Conservation (phyloP, 768 basidiomycete species). For the Lactarius hengduanensis region DNA sequence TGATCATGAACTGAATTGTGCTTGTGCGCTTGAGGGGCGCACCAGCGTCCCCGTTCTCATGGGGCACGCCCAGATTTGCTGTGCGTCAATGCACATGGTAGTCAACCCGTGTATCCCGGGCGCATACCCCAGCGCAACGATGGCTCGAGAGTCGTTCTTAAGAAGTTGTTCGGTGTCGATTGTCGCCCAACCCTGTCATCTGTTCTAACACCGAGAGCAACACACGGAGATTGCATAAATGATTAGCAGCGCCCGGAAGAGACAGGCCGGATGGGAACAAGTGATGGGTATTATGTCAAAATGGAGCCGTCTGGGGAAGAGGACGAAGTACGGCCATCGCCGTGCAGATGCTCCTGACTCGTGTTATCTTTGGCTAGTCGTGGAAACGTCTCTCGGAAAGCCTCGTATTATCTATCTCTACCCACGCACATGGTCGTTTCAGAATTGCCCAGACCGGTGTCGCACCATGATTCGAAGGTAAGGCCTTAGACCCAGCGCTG, state of each 20-base stretch:
- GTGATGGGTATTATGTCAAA: conserved; percentile 1
- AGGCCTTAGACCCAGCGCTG: background rate
- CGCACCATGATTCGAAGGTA: background rate
- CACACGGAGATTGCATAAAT: background rate
- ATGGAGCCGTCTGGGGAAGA: background rate
- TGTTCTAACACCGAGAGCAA: background rate
- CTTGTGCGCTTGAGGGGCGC: background rate
- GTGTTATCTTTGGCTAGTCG: background rate
- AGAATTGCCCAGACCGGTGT: background rate
- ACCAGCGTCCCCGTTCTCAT: background rate
- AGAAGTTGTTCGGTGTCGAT: background rate
- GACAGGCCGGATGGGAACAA: background rate
- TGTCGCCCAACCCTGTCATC: background rate
- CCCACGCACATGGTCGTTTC: background rate
- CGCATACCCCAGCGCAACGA: background rate
- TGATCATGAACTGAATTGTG: background rate
- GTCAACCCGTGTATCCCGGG: background rate
- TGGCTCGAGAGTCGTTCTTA: background rate
- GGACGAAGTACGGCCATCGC: background rate
- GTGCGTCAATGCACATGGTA: background rate
- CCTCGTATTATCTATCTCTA: background rate
- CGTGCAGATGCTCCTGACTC: background rate
- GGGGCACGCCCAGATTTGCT: background rate
- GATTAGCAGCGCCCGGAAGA: background rate
- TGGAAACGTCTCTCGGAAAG: background rate